Evolutionary conservation across 257 asterid species (phyloP), one percentile per base, ranked within the genome.

Genomic region (Haberlea rhodopensis): DNA sequence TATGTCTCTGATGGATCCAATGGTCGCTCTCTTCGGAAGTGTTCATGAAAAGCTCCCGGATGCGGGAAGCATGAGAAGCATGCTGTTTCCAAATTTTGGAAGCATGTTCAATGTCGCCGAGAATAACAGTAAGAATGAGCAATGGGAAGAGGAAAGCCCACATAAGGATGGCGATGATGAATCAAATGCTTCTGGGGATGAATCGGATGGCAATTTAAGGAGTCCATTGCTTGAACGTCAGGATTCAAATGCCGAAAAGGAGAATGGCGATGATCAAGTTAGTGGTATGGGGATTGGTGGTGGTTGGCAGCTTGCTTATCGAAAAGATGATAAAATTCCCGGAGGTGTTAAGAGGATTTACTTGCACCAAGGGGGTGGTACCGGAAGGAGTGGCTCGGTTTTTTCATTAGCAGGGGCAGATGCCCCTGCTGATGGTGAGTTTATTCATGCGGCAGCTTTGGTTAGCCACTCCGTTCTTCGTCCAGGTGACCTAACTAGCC

Each of bases 301-400:
- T 6, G 99, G 99, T 31, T 94, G 99, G 99, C 95, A 90, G 72
- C 76, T 94, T 51, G 99, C 99, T 0, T 94, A 94, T 49, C 83
- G 74, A 46, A 88, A 87, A 56, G 99, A 94, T n/a, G 90, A 88
- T 57, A 81, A 78, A 21, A 80, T 62, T 23, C 73, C 78, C 4
- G 84, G 89, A 3, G 87, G 87, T 16, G 83, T 94, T 22, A 87
- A 83, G 78, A 90, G 95, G 81, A 94, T 94, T 57, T 90, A 78
- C 76, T 74, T 94, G 59, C 97, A 83, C 73, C 96, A 90, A 67
- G 97, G 90, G 69, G 80, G 85, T 27, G 82, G 78, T 31, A 61
- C 81, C 4, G 90, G 79, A 53, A 73, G 89, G 52, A 89, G 81
- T n/a, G 96, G 97, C 1, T 94, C 99, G 4, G 59, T 85, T 56